phyloP scores from a whole-genome alignment of 768 basidiomycete species.

The Collybia mongolica region DNA sequence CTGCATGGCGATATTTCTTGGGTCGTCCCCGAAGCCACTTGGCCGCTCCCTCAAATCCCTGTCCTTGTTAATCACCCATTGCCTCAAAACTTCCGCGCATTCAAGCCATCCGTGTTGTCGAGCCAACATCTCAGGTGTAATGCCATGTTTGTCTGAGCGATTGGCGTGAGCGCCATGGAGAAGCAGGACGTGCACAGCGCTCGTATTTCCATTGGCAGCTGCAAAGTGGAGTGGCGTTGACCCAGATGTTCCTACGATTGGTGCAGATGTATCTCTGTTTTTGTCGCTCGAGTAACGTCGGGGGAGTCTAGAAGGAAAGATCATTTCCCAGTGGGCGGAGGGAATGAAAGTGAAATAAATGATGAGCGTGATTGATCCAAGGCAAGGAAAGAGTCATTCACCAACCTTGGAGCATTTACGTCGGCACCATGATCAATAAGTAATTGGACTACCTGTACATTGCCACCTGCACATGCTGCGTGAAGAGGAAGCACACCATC shows the following conservation, averaged over 20 bases:
- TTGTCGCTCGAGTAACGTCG: slow-evolving; percentile 73
- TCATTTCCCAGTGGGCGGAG: slow-evolving; percentile 8
- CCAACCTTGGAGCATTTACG: slow-evolving; percentile 90
- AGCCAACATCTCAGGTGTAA: slow-evolving; percentile 85
- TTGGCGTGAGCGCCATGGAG: slow-evolving; percentile 81
- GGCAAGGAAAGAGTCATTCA: slow-evolving; percentile 12
- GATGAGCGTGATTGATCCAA: slow-evolving; percentile 5
- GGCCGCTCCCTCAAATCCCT: slow-evolving; percentile 57
- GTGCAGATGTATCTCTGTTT: slow-evolving; percentile 60
- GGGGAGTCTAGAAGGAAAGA: slow-evolving; percentile 48
- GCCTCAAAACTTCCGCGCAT: slow-evolving; percentile 70
- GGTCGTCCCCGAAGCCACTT: slow-evolving; percentile 22
- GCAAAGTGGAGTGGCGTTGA: slow-evolving; percentile 97
- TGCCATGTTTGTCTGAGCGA: slow-evolving; percentile 86
- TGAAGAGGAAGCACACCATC: slow-evolving; percentile 97
- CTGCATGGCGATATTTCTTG: slow-evolving; percentile 8
- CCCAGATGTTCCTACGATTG: slow-evolving; percentile 81
- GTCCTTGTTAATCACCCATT: slow-evolving; percentile 65
- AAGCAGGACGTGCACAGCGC: slow-evolving; percentile 77
- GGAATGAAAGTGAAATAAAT: slow-evolving; percentile 6
- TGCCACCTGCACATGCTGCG: slow-evolving; percentile 90
- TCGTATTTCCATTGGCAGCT: slow-evolving; percentile 88
- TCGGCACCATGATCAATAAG: slow-evolving; percentile 96
- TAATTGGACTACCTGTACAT: slow-evolving; percentile 81
- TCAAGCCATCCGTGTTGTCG: slow-evolving; percentile 77